phyloP scores from a whole-genome alignment of 192 early-diverging fungal genomes.

The Podila minutissima region DNA sequence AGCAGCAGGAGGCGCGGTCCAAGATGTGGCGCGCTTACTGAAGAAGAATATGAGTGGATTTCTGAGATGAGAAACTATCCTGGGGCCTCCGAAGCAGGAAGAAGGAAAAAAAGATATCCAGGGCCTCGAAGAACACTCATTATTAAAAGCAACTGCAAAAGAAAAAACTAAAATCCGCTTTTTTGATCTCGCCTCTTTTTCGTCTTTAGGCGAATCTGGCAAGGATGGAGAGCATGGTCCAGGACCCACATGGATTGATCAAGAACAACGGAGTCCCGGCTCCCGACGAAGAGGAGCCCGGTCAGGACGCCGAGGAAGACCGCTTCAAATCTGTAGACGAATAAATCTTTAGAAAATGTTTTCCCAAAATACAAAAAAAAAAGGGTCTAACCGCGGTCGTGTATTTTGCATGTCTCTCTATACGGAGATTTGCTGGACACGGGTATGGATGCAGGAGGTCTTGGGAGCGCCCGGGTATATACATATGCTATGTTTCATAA shows the following conservation, averaged over 20 bases:
- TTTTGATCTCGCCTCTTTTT: background rate
- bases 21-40: conserved; percentile 47
- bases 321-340: conserved; percentile 1
- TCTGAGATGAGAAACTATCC: background rate
- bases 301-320: conserved; percentile 36
- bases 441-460: too few relatives aligned
- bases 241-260: conserved; percentile 28
- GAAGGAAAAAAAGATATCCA: background rate
- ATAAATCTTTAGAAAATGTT: too few relatives aligned
- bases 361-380: background rate
- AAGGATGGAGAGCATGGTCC: conserved; percentile 40
- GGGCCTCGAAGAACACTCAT: too few relatives aligned
- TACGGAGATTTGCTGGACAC: too few relatives aligned
- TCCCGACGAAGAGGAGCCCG: conserved; percentile 13
- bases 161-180: too few relatives aligned
- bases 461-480: too few relatives aligned
- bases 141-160: too few relatives aligned
- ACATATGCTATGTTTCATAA: too few relatives aligned
- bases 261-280: background rate
- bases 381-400: background rate
- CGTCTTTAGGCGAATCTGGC: conserved; percentile 22
- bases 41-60: background rate
- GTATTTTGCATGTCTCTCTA: too few relatives aligned
- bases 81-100: background rate
- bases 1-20: conserved; percentile 39